These are phyloP conservation scores for Paramecium sonneborni DNA, from an alignment of 73 alveolate genomes.

Conservation along the genomic window DNA sequence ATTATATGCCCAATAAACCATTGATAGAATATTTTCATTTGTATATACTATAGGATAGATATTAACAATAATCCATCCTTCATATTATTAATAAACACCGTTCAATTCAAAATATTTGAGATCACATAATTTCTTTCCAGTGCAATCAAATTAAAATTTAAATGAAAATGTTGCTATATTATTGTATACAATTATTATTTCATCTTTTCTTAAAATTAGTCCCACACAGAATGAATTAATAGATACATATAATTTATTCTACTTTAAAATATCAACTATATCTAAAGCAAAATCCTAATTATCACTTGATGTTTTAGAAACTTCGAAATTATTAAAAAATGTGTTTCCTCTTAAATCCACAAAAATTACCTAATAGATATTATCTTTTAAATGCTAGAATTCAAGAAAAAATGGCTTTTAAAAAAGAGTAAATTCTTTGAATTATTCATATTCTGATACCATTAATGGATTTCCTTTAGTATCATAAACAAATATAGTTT, in stretches of 20 bases:
- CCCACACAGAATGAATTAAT: neutral
- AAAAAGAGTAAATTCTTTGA: neutral
- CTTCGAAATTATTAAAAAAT: neutral
- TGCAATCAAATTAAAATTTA: neutral
- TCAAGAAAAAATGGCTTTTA: neutral
- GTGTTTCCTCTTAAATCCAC: neutral
- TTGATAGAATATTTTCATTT: neutral
- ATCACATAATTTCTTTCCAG: neutral
- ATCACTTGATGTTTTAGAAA: neutral
- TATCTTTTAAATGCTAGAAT: neutral
- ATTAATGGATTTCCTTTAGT: neutral
- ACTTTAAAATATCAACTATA: neutral
- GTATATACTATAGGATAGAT: neutral
- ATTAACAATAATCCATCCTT: neutral
- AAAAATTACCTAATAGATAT: neutral
- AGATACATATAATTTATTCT: neutral
- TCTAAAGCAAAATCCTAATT: neutral
- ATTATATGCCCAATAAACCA: neutral
- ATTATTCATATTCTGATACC: neutral
- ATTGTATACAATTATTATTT: neutral
- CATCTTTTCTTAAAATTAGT: neutral
- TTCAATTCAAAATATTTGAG: neutral
- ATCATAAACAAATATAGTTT: neutral
- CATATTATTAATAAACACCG: neutral
- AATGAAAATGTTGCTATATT: neutral